These are phyloP conservation scores for Paraglomus occultum DNA, from an alignment of 192 early-diverging fungal species.

Conservation along the genomic window DNA sequence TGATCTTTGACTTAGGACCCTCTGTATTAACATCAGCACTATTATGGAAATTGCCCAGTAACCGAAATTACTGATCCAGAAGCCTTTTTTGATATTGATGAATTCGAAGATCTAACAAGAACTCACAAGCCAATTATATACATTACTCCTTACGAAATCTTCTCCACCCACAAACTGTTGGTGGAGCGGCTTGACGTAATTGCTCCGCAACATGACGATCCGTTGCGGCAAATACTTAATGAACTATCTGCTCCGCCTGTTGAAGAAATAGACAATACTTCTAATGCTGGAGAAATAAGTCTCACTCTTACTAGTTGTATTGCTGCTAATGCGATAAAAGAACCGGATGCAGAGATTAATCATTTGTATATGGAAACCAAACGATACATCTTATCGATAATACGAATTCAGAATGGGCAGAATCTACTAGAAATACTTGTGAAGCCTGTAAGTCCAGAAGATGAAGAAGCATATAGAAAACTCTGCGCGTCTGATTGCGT, in stretches of 20 bases:
- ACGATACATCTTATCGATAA: slow-evolving; percentile 77
- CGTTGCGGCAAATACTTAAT: slow-evolving; percentile 61
- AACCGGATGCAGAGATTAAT: slow-evolving; percentile 53
- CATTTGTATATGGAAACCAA: slow-evolving; percentile 88
- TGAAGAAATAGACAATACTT: slow-evolving; percentile 37
- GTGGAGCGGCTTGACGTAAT: slow-evolving; percentile 78
- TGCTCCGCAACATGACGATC: slow-evolving; percentile 60
- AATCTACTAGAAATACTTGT: slow-evolving; percentile 85
- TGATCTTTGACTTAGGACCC: neutral
- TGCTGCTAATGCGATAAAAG: slow-evolving; percentile 47
- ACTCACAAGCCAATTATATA: slow-evolving; percentile 85
- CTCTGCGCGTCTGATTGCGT: slow-evolving; percentile 41
- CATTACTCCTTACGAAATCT: slow-evolving; percentile 90
- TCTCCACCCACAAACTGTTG: slow-evolving; percentile 82
- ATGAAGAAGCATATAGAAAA: slow-evolving; percentile 66
- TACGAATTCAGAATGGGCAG: slow-evolving; percentile 81
- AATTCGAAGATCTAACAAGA: slow-evolving; percentile 75
- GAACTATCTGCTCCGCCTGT: slow-evolving; percentile 61
- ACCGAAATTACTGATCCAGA: slow-evolving; percentile 86
- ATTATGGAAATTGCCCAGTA: slow-evolving; percentile 48
- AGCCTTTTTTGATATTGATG: slow-evolving; percentile 87
- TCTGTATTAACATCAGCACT: slow-evolving; percentile 1
- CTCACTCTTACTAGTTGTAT: slow-evolving; percentile 74
- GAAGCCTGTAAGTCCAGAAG: slow-evolving; percentile 63
- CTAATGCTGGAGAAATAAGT: slow-evolving; percentile 55